These are phyloP conservation scores for Beta macrorhiza DNA, from an alignment of 179 eudicot genomes.

Conservation along the genomic window DNA sequence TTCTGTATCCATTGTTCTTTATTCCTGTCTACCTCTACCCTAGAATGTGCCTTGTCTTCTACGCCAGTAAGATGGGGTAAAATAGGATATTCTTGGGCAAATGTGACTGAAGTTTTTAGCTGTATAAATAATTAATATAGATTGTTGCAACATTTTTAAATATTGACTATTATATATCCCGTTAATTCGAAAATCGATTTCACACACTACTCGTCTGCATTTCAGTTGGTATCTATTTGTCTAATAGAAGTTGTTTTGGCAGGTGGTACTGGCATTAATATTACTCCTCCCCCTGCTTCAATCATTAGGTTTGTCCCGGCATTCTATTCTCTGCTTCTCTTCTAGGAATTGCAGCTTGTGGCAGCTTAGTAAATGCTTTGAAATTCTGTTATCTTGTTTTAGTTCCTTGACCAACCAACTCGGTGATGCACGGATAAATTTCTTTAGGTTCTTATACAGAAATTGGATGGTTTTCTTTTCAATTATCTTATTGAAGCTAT, in stretches of 20 bases:
- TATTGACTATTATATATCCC: not conserved
- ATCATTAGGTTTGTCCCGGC: conserved; percentile 58
- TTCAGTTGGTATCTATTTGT: not conserved
- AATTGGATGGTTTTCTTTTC: too few relatives aligned
- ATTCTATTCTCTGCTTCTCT: not conserved
- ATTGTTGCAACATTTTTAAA: too few relatives aligned
- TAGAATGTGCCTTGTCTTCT: not conserved
- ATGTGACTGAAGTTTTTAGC: not conserved
- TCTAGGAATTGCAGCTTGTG: not conserved
- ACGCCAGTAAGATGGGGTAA: not conserved
- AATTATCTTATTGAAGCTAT: too few relatives aligned
- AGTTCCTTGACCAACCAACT: not conserved
- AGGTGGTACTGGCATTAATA: conserved; percentile 97
- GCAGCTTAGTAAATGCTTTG: not conserved
- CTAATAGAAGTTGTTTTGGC: conserved; percentile 20
- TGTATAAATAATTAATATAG: not conserved
- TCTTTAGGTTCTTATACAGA: too few relatives aligned
- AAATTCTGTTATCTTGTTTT: not conserved
- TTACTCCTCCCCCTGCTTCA: conserved; percentile 83
- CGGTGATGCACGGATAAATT: not conserved
- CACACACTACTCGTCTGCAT: not conserved
- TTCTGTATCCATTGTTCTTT: not conserved
- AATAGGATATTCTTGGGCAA: not conserved
- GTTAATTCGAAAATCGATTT: too few relatives aligned
- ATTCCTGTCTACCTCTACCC: not conserved